Percentiles rank a stretch among this genome's conserved stretches.
Conservation (phyloP, 345 rosid genomes). For the sweet orange (Citrus sinensis) region DVS_A1.0 CM039164.1:3641001-3641500, state of each 20-base stretch:
- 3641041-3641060: slow-evolving; percentile 3
- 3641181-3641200: slow-evolving; percentile 15
- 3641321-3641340: slow-evolving; percentile 1
- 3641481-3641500: slow-evolving; percentile 10
- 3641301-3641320: slow-evolving; percentile 2
- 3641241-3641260: not conserved
- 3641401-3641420: slow-evolving; percentile 29
- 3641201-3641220: slow-evolving; percentile 8
- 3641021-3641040: slow-evolving; percentile 1
- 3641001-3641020: slow-evolving; percentile 14
- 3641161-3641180: slow-evolving; percentile 12
- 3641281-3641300: not conserved
- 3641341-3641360: slow-evolving; percentile 14
- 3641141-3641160: slow-evolving; percentile 5
- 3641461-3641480: slow-evolving; percentile 18
- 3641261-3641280: slow-evolving; percentile 11
- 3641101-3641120: not conserved
- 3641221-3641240: not conserved
- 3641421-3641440: slow-evolving; percentile 40
- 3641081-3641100: slow-evolving; percentile 1
- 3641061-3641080: not conserved
- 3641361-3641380: slow-evolving; percentile 23
- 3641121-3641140: slow-evolving; percentile 8
- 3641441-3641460: slow-evolving; percentile 26
- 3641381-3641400: slow-evolving; percentile 26